phyloP scores from a whole-genome alignment of 257 asterid species.

The Capsicum baccatum region DNA sequence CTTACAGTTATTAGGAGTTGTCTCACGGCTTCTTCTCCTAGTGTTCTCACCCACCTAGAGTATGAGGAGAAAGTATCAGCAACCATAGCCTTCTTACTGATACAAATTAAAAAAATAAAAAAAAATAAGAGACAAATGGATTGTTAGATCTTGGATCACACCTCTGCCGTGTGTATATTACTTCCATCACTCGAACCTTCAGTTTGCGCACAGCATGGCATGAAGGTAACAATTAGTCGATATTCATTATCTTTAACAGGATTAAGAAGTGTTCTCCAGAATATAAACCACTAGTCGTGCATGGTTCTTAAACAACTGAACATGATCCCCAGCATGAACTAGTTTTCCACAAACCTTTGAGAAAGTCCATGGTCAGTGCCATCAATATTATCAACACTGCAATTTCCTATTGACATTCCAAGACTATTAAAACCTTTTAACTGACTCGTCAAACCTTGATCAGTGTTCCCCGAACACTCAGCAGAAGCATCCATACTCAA shows the following conservation, averaged over 20 bases:
- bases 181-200: constrained; percentile 92
- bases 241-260: constrained; percentile 8
- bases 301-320: not conserved
- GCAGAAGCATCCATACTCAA: constrained; percentile 59
- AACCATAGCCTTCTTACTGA: not conserved
- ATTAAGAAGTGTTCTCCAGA: not conserved
- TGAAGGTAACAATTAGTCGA: constrained; percentile 34
- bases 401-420: constrained; percentile 77
- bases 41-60: constrained; percentile 55
- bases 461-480: constrained; percentile 58
- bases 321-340: not conserved
- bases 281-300: not conserved
- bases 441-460: constrained; percentile 64
- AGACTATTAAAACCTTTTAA: constrained; percentile 77
- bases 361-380: constrained; percentile 57
- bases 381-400: constrained; percentile 56
- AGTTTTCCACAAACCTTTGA: constrained; percentile 66
- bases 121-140: not conserved
- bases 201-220: constrained; percentile 60
- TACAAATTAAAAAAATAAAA: not conserved
- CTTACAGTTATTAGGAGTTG: constrained; percentile 62
- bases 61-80: constrained; percentile 23
- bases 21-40: constrained; percentile 72
- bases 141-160: constrained; percentile 32
- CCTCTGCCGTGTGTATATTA: constrained; percentile 63